phyloP scores from a whole-genome alignment of 2,329 filamentous ascomycete species.

The Calonectria pseudoturangicola region DNA sequence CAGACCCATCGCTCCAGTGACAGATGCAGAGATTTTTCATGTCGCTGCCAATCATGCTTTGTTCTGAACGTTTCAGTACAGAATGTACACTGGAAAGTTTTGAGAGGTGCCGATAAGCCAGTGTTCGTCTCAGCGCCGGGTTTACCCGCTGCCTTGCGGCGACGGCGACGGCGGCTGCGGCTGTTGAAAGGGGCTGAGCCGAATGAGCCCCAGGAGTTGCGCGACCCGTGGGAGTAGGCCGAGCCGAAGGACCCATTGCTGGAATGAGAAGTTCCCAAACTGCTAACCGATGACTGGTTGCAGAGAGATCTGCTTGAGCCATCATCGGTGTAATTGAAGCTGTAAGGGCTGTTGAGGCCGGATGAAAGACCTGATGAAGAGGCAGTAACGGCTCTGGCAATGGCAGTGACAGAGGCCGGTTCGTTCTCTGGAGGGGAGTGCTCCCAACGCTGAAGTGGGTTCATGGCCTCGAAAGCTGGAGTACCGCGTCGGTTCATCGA shows the following conservation, averaged over 20 bases:
- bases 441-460: slow-evolving; percentile 75
- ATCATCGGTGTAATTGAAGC: slow-evolving; percentile 76
- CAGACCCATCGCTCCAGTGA: slow-evolving; percentile 81
- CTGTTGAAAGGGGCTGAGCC: slow-evolving; percentile 64
- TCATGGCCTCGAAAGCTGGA: slow-evolving; percentile 69
- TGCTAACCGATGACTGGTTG: slow-evolving; percentile 76
- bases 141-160: slow-evolving; percentile 65
- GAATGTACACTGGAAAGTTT: slow-evolving; percentile 80
- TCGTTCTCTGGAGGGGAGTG: slow-evolving; percentile 77
- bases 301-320: slow-evolving; percentile 75
- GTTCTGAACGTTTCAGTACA: slow-evolving; percentile 81
- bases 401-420: slow-evolving; percentile 75
- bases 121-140: slow-evolving; percentile 59
- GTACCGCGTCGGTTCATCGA: slow-evolving; percentile 66
- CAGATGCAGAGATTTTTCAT: slow-evolving; percentile 80
- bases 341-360: slow-evolving; percentile 74
- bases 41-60: slow-evolving; percentile 82
- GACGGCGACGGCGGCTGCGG: slow-evolving; percentile 70
- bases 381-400: slow-evolving; percentile 74
- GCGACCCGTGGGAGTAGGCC: slow-evolving; percentile 75
- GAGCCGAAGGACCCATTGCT: slow-evolving; percentile 76
- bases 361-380: slow-evolving; percentile 72
- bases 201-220: slow-evolving; percentile 73
- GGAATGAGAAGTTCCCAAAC: slow-evolving; percentile 76
- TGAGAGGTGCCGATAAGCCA: slow-evolving; percentile 65